Conservation (phyloP, 371 early-diverging fungal species). For the Rhizopus arrhizus region DNA sequence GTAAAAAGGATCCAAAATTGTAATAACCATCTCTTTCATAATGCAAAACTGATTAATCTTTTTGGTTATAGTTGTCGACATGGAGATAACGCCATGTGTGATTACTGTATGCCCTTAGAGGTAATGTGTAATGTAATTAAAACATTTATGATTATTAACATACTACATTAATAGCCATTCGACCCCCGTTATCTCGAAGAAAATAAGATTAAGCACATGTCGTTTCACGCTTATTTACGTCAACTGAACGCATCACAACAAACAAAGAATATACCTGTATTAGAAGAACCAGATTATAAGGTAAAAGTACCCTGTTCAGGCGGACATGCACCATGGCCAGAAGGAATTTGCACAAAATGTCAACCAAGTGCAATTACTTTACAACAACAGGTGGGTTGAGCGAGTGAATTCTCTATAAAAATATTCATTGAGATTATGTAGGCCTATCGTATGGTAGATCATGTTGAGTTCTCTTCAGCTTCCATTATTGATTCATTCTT, state of each 20-base stretch:
- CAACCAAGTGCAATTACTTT: conserved; percentile 94
- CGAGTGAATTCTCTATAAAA: neutral
- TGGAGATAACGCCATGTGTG: conserved; percentile 92
- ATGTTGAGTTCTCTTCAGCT: conserved; percentile 95
- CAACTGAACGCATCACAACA: conserved; percentile 68
- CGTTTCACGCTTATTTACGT: conserved; percentile 91
- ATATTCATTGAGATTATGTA: conserved; percentile 37
- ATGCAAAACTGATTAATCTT: neutral
- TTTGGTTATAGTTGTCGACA: conserved; percentile 80
- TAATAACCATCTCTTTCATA: conserved; percentile 37
- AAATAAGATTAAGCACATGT: conserved; percentile 96
- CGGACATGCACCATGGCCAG: conserved; percentile 91
- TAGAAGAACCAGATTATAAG: conserved; percentile 81
- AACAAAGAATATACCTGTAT: conserved; percentile 74
- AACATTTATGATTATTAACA: neutral
- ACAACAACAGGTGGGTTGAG: conserved; percentile 73
- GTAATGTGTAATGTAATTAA: conserved; percentile 30
- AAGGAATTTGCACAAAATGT: conserved; percentile 96
- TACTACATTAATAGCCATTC: conserved; percentile 67
- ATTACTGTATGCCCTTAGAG: conserved; percentile 96
- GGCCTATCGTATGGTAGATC: conserved; percentile 97
- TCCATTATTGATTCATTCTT: conserved; percentile 89
- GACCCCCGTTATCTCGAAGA: conserved; percentile 83
- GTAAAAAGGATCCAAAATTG: conserved; percentile 83
- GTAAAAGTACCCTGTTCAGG: conserved; percentile 82